Base-by-base conservation (phyloP, 495 filamentous ascomycete species). In the Penicillium coprophilum region DNA sequence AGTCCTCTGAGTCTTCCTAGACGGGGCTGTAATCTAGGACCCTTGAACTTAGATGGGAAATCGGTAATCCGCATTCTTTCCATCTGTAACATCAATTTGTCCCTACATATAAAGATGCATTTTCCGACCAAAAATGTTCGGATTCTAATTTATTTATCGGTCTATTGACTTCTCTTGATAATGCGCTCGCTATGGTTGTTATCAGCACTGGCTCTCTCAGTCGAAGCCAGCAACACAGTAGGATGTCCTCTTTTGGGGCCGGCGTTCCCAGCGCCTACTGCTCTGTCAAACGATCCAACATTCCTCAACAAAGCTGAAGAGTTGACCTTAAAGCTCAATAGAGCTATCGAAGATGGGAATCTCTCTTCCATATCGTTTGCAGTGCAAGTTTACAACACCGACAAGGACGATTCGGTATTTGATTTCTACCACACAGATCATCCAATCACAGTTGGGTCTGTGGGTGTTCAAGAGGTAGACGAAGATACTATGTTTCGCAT, bases 401-500 rank as follows among this genome's bases (percentile, higher is more conserved):
- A 52, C 27, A 50, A 59, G n/a, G 31, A 32, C 13, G 21, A 55
- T 15, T 20, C 56, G 0, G 50, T 50, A 30, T 59, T 36, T 31
- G 15, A 19, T 12, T 53, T 59, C 27, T 59, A 45, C 15, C 56
- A 49, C 30, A 59, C 56, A 4, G 50, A 59, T 31, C 15, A 36
- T 11, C 21, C 23, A 31, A 7, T 53, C 11, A 28, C 7, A n/a
- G 12, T 20, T 38, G 56, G 56, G 2, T 49, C 50, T 76, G 56
- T 71, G 0, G 78, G 76, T 3, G 71, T 79, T 3, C 62, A 50
- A 30, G 55, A 67, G 20, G 65, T 80, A 0, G 68, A 73, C 38
- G 67, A 71, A 1, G 55, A 82, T 34, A 76, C 80, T 0, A 74
- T 85, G 0, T 85, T 79, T 58, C 71, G 81, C 19, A 68, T 79